Base-by-base conservation (phyloP, 2,329 filamentous ascomycete genomes). In the Colletotrichum phormii region DNA sequence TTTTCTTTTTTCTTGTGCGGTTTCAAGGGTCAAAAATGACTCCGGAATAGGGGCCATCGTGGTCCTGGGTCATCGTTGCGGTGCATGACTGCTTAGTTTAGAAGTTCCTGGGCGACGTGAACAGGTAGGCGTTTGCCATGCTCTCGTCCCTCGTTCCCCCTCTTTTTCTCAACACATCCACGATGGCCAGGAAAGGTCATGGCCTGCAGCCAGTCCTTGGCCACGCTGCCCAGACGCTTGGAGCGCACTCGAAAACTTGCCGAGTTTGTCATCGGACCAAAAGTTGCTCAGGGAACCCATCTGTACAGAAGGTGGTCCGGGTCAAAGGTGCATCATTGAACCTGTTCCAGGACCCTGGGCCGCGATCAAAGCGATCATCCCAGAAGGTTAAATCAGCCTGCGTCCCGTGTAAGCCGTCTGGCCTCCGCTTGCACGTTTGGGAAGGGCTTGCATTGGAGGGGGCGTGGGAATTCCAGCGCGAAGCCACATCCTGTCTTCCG, bases 21-120 rank as follows among this genome's bases (percentile, higher is more conserved):
- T 69, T 68, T 72, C 70, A 69, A 66, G 59, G 59, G 64, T 61
- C 33, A 42, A 49, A 53, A n/a, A 70, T 46, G 66, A 64, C 65
- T 70, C 70, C 29, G 60, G 46, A 72, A 65, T 60, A 51, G 61
- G 70, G 66, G 60, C 58, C 59, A 65, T 61, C 60, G 64, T 63
- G 37, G 60, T 61, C 55, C 51, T 49, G 31, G 26, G 42, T 22
- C 57, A 42, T 42, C 26, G 59, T 55, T 26, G 65, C 65, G 42
- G 22, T 57, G 66, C 67, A 71, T 71, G 54, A 65, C 29, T 15
- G 49, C 49, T 29, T 24, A 22, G 66, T 61, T 70, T 57, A 29
- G 31, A 13, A 33, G 46, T 60, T 69, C 59, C 70, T 54, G 24
- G 69, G 64, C 46, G 26, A 33, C 37, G 18, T 11, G 29, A 59